Percentiles rank a stretch among this genome's conserved stretches.
Evolutionary conservation across 2,329 filamentous ascomycete genomes (phyloP).

Genomic region (Talaromyces sp.): DNA sequence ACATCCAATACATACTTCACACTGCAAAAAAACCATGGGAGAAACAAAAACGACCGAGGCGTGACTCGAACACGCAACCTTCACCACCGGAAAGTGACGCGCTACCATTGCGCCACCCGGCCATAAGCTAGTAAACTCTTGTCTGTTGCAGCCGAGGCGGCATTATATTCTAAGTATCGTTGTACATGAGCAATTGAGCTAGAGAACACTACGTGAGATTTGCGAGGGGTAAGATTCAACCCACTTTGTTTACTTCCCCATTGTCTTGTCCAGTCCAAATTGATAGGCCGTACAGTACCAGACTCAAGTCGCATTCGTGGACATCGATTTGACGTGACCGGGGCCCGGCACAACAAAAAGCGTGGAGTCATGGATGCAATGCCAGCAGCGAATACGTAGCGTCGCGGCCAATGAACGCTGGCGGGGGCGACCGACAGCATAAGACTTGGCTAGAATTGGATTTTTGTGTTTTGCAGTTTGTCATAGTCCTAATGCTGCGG

Average conservation of each 20-base stretch:
- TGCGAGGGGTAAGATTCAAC: neutral
- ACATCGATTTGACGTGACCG: neutral
- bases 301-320: neutral
- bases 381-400: slow-evolving; percentile 7
- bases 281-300: neutral
- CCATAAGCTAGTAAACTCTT: neutral
- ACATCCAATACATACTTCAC: too few species aligned
- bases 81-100: slow-evolving; percentile 16
- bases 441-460: neutral
- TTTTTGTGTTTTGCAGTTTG: neutral
- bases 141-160: neutral
- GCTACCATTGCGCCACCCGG: neutral
- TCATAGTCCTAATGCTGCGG: slow-evolving; percentile 1
- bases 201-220: neutral
- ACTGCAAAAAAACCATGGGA: neutral
- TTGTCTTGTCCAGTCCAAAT: neutral
- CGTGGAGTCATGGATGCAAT: slow-evolving; percentile 6
- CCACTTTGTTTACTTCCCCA: neutral
- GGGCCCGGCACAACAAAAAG: neutral
- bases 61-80: slow-evolving; percentile 19
- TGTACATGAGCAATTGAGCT: neutral
- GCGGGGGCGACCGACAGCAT: neutral
- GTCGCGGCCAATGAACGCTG: neutral
- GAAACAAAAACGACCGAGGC: slow-evolving; percentile 4
- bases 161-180: neutral